A percentile compares a stretch with the other conserved stretches of the same genome.
Conservation (phyloP, 2,329 filamentous ascomycete genomes). For the Arthrobotrys iridis region DNA sequence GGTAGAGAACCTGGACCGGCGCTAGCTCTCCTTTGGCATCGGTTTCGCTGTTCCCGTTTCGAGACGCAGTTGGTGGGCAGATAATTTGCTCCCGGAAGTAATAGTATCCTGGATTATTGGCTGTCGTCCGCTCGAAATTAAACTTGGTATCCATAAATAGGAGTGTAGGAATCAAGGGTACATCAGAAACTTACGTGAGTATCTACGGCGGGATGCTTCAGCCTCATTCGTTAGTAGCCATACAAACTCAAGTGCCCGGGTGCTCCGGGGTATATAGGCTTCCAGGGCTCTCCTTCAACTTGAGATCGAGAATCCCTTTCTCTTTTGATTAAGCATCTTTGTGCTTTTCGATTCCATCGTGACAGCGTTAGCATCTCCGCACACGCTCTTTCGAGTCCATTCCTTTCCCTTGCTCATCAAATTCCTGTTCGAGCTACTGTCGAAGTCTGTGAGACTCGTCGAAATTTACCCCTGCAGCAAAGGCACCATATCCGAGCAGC, state of each 20-base stretch:
- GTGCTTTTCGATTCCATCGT: not conserved
- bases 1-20: not conserved
- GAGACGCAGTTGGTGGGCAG: slow-evolving; percentile 35
- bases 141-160: slow-evolving; percentile 30
- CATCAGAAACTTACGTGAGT: too few relatives aligned
- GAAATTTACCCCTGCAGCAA: slow-evolving; percentile 54
- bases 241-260: not conserved
- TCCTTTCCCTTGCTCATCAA: not conserved
- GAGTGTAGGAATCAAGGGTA: slow-evolving; percentile 28
- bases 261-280: not conserved
- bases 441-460: too few relatives aligned
- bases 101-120: slow-evolving; percentile 22
- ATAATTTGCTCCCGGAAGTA: slow-evolving; percentile 7
- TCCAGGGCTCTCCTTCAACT: not conserved
- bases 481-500: slow-evolving; percentile 30
- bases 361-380: not conserved
- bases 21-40: slow-evolving; percentile 26
- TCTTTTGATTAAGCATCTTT: not conserved
- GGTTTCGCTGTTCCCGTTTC: slow-evolving; percentile 44
- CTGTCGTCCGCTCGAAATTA: slow-evolving; percentile 20
- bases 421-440: too few relatives aligned
- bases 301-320: slow-evolving; percentile 2
- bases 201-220: slow-evolving; percentile 15
- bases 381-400: not conserved
- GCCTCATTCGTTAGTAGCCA: too few relatives aligned